A percentile compares a stretch with the other conserved stretches of the same genome.
These are phyloP conservation scores for Megacollybia platyphylla DNA, from an alignment of 1,284 basidiomycete genomes.

Conservation along the genomic window DNA sequence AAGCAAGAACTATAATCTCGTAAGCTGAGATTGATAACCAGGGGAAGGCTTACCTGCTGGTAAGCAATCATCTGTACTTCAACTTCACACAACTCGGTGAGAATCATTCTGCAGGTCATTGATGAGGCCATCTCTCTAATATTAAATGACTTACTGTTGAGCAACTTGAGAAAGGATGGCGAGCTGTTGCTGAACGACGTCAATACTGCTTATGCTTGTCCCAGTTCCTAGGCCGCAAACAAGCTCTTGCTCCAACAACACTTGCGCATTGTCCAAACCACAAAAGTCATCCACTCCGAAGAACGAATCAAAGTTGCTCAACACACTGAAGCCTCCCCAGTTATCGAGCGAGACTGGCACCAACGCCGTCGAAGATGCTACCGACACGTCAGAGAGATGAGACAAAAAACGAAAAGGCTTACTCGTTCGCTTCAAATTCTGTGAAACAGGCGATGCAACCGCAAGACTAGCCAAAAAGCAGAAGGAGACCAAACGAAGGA, in stretches of 20 bases:
- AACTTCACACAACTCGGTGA: slow-evolving; percentile 17
- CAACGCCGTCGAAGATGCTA: neutral
- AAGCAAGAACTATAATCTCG: slow-evolving; percentile 9
- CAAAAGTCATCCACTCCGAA: slow-evolving; percentile 1
- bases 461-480: neutral
- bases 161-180: slow-evolving; percentile 27
- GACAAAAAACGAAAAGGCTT: neutral
- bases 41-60: slow-evolving; percentile 8
- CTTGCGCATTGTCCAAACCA: neutral
- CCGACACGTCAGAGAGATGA: neutral
- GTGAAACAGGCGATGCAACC: neutral
- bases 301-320: slow-evolving; percentile 10
- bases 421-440: neutral
- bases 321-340: slow-evolving; percentile 8
- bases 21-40: neutral
- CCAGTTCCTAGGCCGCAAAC: slow-evolving; percentile 22
- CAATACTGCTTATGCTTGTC: slow-evolving; percentile 7
- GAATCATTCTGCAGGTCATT: slow-evolving; percentile 18
- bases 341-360: slow-evolving; percentile 9
- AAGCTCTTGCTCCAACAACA: slow-evolving; percentile 10
- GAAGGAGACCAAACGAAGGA: neutral
- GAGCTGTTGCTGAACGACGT: slow-evolving; percentile 26
- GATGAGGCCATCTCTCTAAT: neutral
- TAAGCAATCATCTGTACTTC: slow-evolving; percentile 18
- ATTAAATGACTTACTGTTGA: slow-evolving; percentile 15